These are phyloP conservation scores for Kregervanrija pseudodelftensis DNA, from an alignment of 805 yeast genomes.

Conservation along the genomic window DNA sequence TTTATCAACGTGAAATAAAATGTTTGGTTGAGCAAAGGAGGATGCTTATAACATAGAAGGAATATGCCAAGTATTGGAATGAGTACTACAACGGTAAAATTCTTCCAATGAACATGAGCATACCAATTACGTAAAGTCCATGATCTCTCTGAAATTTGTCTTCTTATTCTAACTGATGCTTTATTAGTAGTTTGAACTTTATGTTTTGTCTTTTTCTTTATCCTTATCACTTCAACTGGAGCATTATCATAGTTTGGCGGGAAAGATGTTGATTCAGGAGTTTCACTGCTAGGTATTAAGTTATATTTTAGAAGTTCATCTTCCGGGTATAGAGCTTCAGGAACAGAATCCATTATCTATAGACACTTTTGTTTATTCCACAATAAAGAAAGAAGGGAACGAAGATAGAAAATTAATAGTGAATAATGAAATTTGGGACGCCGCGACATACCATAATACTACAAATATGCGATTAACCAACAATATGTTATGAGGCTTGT, in stretches of 20 bases:
- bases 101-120: slow-evolving; percentile 70
- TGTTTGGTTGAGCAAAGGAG: slow-evolving; percentile 25
- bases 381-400: too few relatives aligned
- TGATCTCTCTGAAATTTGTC: slow-evolving; percentile 64
- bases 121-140: slow-evolving; percentile 71
- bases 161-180: slow-evolving; percentile 12
- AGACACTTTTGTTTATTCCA: neutral
- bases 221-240: slow-evolving; percentile 1
- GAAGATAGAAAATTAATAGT: too few relatives aligned
- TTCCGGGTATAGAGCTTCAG: slow-evolving; percentile 25
- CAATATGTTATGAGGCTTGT: neutral
- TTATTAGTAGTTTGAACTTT: slow-evolving; percentile 17
- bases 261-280: too few relatives aligned
- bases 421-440: too few relatives aligned
- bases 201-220: slow-evolving; percentile 27
- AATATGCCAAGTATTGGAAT: slow-evolving; percentile 39
- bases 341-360: slow-evolving; percentile 12
- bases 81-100: slow-evolving; percentile 46
- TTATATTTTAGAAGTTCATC: slow-evolving; percentile 22
- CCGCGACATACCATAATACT: too few relatives aligned
- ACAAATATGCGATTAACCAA: neutral
- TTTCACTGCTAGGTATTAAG: neutral
- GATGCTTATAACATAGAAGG: slow-evolving; percentile 2
- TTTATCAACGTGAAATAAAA: slow-evolving; percentile 44
- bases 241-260: neutral